Evolutionary conservation across 2,329 filamentous ascomycete species (phyloP).

Genomic region (Cytospora paraplurivora): DNA sequence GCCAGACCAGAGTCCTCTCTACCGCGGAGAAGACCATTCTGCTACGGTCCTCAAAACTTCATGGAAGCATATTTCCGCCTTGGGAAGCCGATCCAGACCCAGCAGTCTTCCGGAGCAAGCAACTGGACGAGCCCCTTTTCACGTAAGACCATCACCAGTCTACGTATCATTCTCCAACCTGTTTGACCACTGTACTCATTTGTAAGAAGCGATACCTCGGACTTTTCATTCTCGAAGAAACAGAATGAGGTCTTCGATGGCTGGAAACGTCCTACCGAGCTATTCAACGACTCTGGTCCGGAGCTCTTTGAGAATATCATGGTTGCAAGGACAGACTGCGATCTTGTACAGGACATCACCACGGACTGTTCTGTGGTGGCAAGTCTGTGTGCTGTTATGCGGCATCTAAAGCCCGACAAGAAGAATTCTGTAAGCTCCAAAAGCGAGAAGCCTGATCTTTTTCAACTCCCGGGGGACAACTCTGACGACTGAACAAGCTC

Average conservation of each 20-base stretch:
- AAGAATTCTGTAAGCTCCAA: slow-evolving; percentile 62
- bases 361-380: slow-evolving; percentile 98
- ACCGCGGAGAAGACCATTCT: slow-evolving; percentile 76
- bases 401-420: slow-evolving; percentile 64
- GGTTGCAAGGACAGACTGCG: slow-evolving; percentile 57
- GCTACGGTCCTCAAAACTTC: slow-evolving; percentile 74
- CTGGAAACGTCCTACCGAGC: slow-evolving; percentile 78
- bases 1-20: slow-evolving; percentile 61
- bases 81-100: slow-evolving; percentile 70
- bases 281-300: slow-evolving; percentile 49
- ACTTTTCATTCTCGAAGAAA: slow-evolving; percentile 71
- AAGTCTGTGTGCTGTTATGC: slow-evolving; percentile 81
- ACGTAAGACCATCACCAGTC: slow-evolving; percentile 53
- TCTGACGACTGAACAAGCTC: slow-evolving; percentile 50
- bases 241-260: slow-evolving; percentile 77
- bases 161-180: slow-evolving; percentile 9
- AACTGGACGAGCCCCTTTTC: slow-evolving; percentile 56
- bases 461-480: not conserved
- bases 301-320: slow-evolving; percentile 29
- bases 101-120: slow-evolving; percentile 60
- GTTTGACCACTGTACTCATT: slow-evolving; percentile 13
- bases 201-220: slow-evolving; percentile 63
- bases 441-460: not conserved
- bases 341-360: slow-evolving; percentile 92
- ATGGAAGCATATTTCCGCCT: slow-evolving; percentile 80